Evolutionary conservation across 306 rosid species (phyloP).

Genomic region (Coriaria nepalensis): DNA sequence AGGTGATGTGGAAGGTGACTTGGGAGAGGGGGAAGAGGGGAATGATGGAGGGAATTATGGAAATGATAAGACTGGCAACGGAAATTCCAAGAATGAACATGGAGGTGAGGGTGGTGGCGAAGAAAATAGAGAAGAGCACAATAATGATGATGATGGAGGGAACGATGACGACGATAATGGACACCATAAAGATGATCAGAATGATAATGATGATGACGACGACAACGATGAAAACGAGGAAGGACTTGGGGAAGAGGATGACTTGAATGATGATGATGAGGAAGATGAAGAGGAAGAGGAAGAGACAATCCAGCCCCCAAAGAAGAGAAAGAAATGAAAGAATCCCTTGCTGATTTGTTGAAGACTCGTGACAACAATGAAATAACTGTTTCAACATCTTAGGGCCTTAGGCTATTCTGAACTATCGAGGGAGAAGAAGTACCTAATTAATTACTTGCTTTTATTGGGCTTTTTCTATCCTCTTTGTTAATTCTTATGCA

Average conservation of each 20-base stretch:
- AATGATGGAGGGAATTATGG: slow-evolving; percentile 8
- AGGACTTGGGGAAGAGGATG: slow-evolving; percentile 12
- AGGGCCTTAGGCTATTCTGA: neutral
- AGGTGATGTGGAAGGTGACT: slow-evolving; percentile 14
- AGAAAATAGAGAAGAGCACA: neutral
- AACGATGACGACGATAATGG: slow-evolving; percentile 2
- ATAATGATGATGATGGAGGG: neutral
- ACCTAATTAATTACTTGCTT: neutral
- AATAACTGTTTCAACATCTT: slow-evolving; percentile 1
- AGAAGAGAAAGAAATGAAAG: slow-evolving; percentile 37
- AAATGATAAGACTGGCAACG: neutral
- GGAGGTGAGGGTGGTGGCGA: slow-evolving; percentile 2
- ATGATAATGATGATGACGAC: neutral
- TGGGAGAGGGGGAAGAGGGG: slow-evolving; percentile 10
- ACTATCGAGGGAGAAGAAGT: neutral
- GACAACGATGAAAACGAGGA: slow-evolving; percentile 11
- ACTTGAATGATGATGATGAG: slow-evolving; percentile 14
- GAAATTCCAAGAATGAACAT: neutral
- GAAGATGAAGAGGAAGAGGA: slow-evolving; percentile 22
- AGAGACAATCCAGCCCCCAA: slow-evolving; percentile 33
- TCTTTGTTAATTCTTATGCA: slow-evolving; percentile 2
- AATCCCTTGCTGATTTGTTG: neutral
- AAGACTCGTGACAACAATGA: neutral
- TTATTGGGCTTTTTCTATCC: neutral
- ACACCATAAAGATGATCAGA: neutral